Conservation (phyloP, 148 eudicot genomes). For the Rhododendron henanense region DNA sequence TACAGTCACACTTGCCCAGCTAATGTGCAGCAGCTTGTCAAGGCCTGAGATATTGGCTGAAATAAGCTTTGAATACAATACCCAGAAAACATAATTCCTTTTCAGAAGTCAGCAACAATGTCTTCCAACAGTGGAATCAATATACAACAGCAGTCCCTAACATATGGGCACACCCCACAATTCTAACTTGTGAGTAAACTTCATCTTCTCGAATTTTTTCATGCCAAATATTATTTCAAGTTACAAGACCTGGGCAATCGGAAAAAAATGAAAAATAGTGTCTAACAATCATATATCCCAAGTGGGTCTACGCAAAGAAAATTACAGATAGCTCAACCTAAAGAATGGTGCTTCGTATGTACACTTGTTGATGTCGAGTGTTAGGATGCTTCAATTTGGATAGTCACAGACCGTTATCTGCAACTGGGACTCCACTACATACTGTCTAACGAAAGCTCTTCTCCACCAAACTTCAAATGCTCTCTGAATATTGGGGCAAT, state of each 20-base stretch:
- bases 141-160: neutral
- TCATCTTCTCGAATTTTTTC: neutral
- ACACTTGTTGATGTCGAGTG: constrained; percentile 3
- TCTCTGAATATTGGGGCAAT: constrained; percentile 89
- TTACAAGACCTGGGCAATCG: neutral
- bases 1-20: neutral
- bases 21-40: neutral
- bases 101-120: neutral
- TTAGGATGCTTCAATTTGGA: constrained; percentile 23
- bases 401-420: constrained; percentile 74
- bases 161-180: neutral
- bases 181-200: neutral
- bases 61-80: neutral
- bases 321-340: constrained; percentile 2
- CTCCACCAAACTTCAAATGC: constrained; percentile 99
- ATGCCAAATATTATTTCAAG: neutral
- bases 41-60: neutral
- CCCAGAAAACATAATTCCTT: neutral
- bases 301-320: neutral
- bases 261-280: neutral
- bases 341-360: constrained; percentile 13
- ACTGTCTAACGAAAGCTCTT: constrained; percentile 76
- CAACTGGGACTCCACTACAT: constrained; percentile 52
- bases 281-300: neutral
- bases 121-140: neutral